phyloP scores from a whole-genome alignment of 2,329 filamentous ascomycete genomes.

The Aspergillus nomiae region DNA sequence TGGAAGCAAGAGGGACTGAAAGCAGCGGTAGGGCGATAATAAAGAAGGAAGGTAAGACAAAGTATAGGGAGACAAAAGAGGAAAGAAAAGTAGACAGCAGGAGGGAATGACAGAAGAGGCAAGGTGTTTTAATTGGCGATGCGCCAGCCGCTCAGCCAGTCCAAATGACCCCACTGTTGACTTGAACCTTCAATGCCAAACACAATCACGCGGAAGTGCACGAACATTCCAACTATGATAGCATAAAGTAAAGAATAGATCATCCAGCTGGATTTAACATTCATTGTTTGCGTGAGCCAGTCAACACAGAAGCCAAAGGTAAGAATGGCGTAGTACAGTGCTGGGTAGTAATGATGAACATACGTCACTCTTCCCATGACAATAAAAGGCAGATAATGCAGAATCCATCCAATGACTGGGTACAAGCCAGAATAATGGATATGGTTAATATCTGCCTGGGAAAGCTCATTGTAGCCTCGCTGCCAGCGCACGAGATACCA shows the following conservation, averaged over 20 bases:
- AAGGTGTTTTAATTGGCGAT: constrained; percentile 57
- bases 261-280: constrained; percentile 63
- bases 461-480: constrained; percentile 85
- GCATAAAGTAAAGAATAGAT: constrained; percentile 76
- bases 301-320: constrained; percentile 85
- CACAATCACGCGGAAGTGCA: constrained; percentile 88
- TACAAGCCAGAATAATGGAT: constrained; percentile 94
- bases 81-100: background rate
- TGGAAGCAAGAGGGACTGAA: background rate
- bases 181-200: constrained; percentile 92
- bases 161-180: constrained; percentile 84
- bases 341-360: constrained; percentile 98
- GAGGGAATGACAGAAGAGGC: background rate
- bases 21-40: background rate
- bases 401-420: constrained; percentile 88
- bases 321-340: constrained; percentile 95
- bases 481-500: constrained; percentile 97
- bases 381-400: constrained; percentile 94
- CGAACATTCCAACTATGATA: constrained; percentile 76
- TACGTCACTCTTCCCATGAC: constrained; percentile 99
- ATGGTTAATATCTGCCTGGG: constrained; percentile 78
- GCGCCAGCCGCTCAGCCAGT: constrained; percentile 88
- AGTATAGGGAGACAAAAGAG: constrained; percentile 3
- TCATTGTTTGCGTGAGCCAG: constrained; percentile 73
- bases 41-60: background rate